A percentile compares a stretch with the other conserved stretches of the same genome.
Conservation (phyloP, 2,329 filamentous ascomycete genomes). For the Talaromyces marneffei region DNA sequence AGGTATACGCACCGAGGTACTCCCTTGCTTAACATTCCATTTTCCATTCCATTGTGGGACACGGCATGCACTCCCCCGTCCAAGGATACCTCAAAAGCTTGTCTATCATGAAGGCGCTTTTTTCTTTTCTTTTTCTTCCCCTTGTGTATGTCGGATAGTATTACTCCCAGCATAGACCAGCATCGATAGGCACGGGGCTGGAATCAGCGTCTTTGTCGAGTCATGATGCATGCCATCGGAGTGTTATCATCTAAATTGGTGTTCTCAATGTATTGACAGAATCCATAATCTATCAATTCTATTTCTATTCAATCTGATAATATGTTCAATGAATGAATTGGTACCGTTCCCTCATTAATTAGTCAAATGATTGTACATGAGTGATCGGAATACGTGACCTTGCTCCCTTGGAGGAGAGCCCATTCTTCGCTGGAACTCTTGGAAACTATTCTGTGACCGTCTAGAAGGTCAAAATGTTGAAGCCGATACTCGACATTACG, state of each 20-base stretch:
- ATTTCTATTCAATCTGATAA: neutral
- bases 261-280: neutral
- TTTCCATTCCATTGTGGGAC: conserved; percentile 4
- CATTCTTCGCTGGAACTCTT: neutral
- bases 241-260: too few relatives aligned
- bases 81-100: conserved; percentile 2
- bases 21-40: conserved; percentile 16
- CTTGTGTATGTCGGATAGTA: neutral
- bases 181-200: neutral
- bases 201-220: neutral
- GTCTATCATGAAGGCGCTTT: neutral
- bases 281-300: too few relatives aligned
- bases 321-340: neutral
- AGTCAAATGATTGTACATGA: neutral
- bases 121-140: neutral
- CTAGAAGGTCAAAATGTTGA: conserved; percentile 24
- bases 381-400: neutral
- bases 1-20: neutral
- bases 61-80: neutral
- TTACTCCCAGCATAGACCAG: neutral
- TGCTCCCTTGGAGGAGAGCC: neutral
- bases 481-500: conserved; percentile 31
- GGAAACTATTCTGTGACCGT: too few relatives aligned
- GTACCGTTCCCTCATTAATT: too few relatives aligned
- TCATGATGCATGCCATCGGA: neutral